Percentiles rank a stretch among this genome's conserved stretches.
Conservation (phyloP, 805 yeast species). For the Kregervanrija delftensis region DNA sequence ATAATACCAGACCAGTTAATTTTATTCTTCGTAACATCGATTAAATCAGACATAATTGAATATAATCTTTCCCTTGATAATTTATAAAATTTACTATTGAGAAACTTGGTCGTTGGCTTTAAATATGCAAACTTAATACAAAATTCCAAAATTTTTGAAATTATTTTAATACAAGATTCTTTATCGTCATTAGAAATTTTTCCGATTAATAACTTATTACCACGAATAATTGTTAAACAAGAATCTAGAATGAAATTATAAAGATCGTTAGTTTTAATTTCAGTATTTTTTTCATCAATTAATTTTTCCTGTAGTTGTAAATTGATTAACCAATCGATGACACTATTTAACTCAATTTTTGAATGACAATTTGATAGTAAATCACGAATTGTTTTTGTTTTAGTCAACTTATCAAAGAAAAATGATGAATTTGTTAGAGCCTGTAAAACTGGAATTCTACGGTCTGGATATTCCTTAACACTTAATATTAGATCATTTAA, state of each 20-base stretch:
- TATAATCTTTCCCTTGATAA: constrained; percentile 56
- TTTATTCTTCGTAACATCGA: constrained; percentile 10
- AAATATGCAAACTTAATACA: too few species aligned
- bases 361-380: constrained; percentile 23
- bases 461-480: constrained; percentile 31
- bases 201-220: constrained; percentile 7
- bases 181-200: too few species aligned
- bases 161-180: too few species aligned
- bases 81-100: constrained; percentile 23
- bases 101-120: too few species aligned
- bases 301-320: constrained; percentile 1
- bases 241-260: constrained; percentile 8
- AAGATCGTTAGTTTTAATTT: constrained; percentile 9
- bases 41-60: constrained; percentile 47
- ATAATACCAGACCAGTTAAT: constrained; percentile 13
- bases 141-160: too few species aligned
- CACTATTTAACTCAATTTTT: too few species aligned
- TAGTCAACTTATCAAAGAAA: constrained; percentile 72
- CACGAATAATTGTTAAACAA: constrained; percentile 6
- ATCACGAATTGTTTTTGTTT: constrained; percentile 55
- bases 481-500: constrained; percentile 36
- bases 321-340: too few species aligned
- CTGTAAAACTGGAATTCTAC: constrained; percentile 21
- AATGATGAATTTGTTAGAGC: constrained; percentile 46
- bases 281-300: constrained; percentile 7